These are phyloP conservation scores for Copromyces sp. DNA, from an alignment of 495 filamentous ascomycete genomes.

Conservation along the genomic window DNA sequence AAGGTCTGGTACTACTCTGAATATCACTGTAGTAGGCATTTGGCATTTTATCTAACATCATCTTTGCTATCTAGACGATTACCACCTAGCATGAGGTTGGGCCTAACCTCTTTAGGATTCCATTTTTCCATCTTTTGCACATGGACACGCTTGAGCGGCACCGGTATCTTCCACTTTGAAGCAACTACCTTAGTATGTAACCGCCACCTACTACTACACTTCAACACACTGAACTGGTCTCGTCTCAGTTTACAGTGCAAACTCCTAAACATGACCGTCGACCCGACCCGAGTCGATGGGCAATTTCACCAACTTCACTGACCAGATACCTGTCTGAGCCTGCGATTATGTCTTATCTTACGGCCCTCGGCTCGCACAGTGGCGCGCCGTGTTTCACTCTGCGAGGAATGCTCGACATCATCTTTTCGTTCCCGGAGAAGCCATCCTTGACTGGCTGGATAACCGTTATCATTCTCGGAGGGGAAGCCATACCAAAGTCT, in stretches of 20 bases:
- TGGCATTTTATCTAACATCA: neutral
- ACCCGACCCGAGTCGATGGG: neutral
- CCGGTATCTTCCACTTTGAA: neutral
- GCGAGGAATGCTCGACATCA: neutral
- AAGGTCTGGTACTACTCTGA: slow-evolving; percentile 2
- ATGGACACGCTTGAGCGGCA: neutral
- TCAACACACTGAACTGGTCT: neutral
- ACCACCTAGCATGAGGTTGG: neutral
- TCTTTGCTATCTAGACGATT: neutral
- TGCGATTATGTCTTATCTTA: neutral
- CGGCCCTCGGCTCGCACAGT: neutral
- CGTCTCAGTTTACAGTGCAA: neutral
- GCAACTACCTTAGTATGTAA: neutral
- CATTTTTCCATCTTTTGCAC: neutral
- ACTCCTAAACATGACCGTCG: neutral
- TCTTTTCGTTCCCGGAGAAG: neutral
- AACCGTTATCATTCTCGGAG: neutral
- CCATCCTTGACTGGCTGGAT: neutral
- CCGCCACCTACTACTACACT: neutral
- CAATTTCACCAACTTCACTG: neutral
- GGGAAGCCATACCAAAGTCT: neutral
- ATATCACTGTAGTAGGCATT: neutral
- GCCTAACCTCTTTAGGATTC: neutral
- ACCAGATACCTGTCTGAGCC: neutral
- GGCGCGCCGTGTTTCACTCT: neutral